Base-by-base conservation (phyloP, 1,139 yeast species). In the Taphrina deformans region DNA sequence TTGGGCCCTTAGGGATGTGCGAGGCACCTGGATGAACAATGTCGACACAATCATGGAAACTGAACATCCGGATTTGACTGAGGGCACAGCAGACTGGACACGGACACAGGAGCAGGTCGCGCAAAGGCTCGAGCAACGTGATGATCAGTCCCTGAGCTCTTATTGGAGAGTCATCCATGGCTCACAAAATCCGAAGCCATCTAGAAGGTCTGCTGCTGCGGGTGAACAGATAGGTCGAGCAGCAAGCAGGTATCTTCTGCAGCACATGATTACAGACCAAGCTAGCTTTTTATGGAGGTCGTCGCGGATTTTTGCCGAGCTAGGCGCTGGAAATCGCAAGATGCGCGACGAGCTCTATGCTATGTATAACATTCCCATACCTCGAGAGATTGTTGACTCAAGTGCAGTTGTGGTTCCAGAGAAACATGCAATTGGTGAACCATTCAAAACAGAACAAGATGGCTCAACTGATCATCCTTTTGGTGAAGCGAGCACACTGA, bases 11-110 rank as follows among this genome's bases (percentile, higher is more conserved):
- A 12, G 53, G 12, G 33, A 48, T 18, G 53, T 16, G 7, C 53
- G 53, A 27, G 53, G 53, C 4, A 48, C 35, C n/a, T 48, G 53
- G 53, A 48, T 48, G 53, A 29, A 48, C 35, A n/a, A 18, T 5
- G 35, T 48, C 35, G 53, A 48, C 16, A 18, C 9, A 12, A 27
- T 24, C n/a, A 48, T 48, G 53, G 53, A 26, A 12, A 24, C 23
- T 18, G 26, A 27, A 35, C 26, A 29, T 27, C 31, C 35, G 10
- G 7, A 6, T 5, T 27, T 48, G 35, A 27, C 5, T 5, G 53
- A 48, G n/a, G 35, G 35, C 5, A n/a, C 33, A 6, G 9, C 33
- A 9, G 23, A 9, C 10, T 48, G 26, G 27, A 26, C 10, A 5
- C 7, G 26, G 26, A 16, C 53, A 6, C 53, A 27, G 14, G 23